Conservation (phyloP, 2,329 filamentous ascomycete species). For the Trichophyton schoenleinii region DNA sequence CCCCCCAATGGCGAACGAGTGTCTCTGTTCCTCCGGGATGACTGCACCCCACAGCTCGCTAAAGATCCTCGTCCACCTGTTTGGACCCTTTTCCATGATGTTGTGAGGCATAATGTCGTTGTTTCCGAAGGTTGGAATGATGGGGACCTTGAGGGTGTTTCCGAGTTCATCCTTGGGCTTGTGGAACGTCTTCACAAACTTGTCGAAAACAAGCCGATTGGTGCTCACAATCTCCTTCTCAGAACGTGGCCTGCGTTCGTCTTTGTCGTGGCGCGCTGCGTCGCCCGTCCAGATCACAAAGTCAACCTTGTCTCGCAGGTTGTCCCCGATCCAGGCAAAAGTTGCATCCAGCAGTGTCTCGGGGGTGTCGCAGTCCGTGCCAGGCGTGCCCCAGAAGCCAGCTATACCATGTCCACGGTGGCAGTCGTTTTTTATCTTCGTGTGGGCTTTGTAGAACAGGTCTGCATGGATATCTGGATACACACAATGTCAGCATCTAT, state of each 20-base stretch:
- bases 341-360: conserved; percentile 71
- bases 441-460: conserved; percentile 67
- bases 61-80: conserved; percentile 70
- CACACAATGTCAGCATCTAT: conserved; percentile 3
- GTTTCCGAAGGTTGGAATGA: conserved; percentile 87
- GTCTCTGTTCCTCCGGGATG: conserved; percentile 82
- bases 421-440: conserved; percentile 62
- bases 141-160: conserved; percentile 56
- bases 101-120: conserved; percentile 98
- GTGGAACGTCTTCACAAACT: conserved; percentile 60
- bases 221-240: conserved; percentile 61
- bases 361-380: conserved; percentile 79
- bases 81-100: conserved; percentile 74
- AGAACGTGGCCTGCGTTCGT: conserved; percentile 65
- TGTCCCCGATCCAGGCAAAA: conserved; percentile 71
- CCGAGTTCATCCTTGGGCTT: conserved; percentile 14
- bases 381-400: conserved; percentile 72
- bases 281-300: conserved; percentile 92
- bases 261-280: conserved; percentile 78
- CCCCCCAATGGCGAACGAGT: conserved; percentile 81
- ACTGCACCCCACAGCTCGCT: conserved; percentile 69
- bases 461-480: conserved; percentile 78
- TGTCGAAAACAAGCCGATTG: conserved; percentile 63
- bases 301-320: conserved; percentile 67
- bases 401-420: conserved; percentile 66